A percentile compares a stretch with the other conserved stretches of the same genome.
phyloP scores from a whole-genome alignment of 2,329 filamentous ascomycete species.

The Fusarium odoratissimum region DNA sequence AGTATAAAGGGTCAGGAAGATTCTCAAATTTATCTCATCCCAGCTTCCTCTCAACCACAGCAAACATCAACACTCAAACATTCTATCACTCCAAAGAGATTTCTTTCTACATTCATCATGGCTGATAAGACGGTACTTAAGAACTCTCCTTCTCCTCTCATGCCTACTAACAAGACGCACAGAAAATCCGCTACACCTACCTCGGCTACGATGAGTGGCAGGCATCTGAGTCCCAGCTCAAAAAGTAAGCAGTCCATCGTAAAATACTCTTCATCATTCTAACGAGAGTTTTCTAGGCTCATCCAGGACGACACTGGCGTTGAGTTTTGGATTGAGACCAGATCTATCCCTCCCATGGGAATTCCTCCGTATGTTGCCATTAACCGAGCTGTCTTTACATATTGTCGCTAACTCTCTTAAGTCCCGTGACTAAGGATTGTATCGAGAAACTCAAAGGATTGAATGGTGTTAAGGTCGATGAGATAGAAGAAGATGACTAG shows the following conservation, averaged over 20 bases:
- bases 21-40: background rate
- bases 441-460: background rate
- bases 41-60: background rate
- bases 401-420: background rate
- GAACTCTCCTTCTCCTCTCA: rapidly evolving
- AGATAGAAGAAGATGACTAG: background rate
- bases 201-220: background rate
- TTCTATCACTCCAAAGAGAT: rapidly evolving
- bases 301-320: background rate
- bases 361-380: background rate
- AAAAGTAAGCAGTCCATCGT: rapidly evolving
- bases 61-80: background rate
- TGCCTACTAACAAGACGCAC: background rate
- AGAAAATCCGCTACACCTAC: background rate
- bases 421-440: background rate
- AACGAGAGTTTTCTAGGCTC: rapidly evolving
- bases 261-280: rapidly evolving
- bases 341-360: background rate
- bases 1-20: background rate
- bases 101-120: background rate
- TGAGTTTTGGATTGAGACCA: background rate
- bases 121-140: background rate
- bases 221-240: background rate
- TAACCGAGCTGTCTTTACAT: rapidly evolving
- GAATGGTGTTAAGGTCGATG: background rate